phyloP scores from a whole-genome alignment of 345 rosid species.

The Aquilaria sinensis region DNA sequence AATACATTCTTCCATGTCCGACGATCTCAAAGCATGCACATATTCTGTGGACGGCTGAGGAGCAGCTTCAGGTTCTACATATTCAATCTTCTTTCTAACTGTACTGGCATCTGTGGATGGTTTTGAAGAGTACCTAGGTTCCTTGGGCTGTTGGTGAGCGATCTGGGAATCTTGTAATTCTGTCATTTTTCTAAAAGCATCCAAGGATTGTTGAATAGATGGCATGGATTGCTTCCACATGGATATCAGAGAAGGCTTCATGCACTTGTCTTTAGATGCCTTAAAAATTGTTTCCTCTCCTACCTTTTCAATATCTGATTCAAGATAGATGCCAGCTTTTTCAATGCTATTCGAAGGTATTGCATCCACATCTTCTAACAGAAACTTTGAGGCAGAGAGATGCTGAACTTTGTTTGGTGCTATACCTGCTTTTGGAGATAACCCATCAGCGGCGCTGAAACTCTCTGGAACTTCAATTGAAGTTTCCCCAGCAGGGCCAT shows the following conservation, averaged over 20 bases:
- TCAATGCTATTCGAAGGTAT: conserved; percentile 30
- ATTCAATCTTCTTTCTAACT: too few relatives aligned
- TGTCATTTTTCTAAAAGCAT: too few relatives aligned
- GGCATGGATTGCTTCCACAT: conserved; percentile 16
- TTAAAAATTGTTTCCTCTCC: conserved; percentile 28
- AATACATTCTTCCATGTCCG: too few relatives aligned
- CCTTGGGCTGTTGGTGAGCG: too few relatives aligned
- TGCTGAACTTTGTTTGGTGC: conserved; percentile 42
- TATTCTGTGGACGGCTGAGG: too few relatives aligned
- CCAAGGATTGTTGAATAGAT: too few relatives aligned
- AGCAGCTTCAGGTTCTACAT: too few relatives aligned
- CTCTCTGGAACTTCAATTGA: conserved; percentile 53
- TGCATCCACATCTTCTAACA: conserved; percentile 20
- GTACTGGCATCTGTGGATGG: too few relatives aligned
- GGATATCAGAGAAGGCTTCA: conserved; percentile 20
- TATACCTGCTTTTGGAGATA: conserved; percentile 43
- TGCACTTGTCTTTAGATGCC: conserved; percentile 22
- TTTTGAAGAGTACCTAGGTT: too few relatives aligned
- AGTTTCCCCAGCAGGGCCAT: conserved; percentile 59
- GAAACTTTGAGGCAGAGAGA: conserved; percentile 31
- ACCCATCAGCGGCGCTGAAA: conserved; percentile 48
- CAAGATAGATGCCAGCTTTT: conserved; percentile 21
- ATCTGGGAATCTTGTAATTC: too few relatives aligned
- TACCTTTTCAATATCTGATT: conserved; percentile 35
- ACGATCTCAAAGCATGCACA: too few relatives aligned